phyloP scores from a whole-genome alignment of 2,329 filamentous ascomycete genomes.

The Colletotrichum tabaci region DNA sequence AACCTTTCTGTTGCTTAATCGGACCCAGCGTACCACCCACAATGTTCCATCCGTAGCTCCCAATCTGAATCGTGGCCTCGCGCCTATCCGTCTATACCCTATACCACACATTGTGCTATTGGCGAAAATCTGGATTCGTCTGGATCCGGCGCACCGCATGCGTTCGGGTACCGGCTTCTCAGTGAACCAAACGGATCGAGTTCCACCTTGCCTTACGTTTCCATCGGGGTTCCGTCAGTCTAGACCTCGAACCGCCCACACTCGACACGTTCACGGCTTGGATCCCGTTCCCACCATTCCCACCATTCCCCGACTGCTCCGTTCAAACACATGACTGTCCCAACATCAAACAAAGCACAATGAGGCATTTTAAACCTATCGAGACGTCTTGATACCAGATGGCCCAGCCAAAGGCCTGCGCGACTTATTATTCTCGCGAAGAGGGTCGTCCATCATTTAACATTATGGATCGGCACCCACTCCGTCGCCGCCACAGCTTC shows the following conservation, averaged over 20 bases:
- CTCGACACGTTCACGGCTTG: not conserved
- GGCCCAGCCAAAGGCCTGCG: not conserved
- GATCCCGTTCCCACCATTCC: not conserved
- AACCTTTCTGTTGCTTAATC: constrained; percentile 25
- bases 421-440: constrained; percentile 13
- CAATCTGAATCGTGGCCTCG: not conserved
- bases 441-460: constrained; percentile 32
- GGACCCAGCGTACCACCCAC: constrained; percentile 3
- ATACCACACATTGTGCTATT: not conserved
- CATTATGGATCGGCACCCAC: constrained; percentile 34
- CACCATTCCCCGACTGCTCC: constrained; percentile 22
- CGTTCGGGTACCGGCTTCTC: constrained; percentile 4
- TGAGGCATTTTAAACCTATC: constrained; percentile 28
- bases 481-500: constrained; percentile 9
- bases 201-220: constrained; percentile 23
- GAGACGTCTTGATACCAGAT: constrained; percentile 1
- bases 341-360: not conserved
- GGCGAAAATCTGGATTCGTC: not conserved
- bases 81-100: not conserved
- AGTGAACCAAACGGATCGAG: constrained; percentile 23
- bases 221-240: constrained; percentile 24
- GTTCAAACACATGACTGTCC: constrained; percentile 15
- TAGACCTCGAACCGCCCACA: constrained; percentile 30
- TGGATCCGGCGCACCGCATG: constrained; percentile 2
- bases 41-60: constrained; percentile 21